Evolutionary conservation across 148 eudicot species (phyloP), one percentile per base, ranked within the genome.

Genomic region (Rhododendron molle): DNA sequence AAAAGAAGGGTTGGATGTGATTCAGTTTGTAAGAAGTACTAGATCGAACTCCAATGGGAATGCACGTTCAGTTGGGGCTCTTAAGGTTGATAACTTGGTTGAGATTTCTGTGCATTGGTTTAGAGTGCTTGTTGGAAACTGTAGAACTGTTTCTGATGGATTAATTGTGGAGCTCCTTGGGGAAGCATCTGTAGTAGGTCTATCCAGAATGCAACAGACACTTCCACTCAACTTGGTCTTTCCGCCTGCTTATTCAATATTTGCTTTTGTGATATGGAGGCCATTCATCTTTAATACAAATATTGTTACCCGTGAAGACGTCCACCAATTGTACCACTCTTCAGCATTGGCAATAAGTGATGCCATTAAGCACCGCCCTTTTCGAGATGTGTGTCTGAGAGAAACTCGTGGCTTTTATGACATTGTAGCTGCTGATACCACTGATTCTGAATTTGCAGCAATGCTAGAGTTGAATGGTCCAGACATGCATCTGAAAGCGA

Each of bases 111-210:
- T 93, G 44, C 96, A 93, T 86, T 95, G 96, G 98, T 97, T 94
- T 89, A 92, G 99, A 90, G 94, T 97, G 74, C 96, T 97, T 92
- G 92, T 97, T 71, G 99, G 99, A 46, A 97, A 97, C 87, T 97
- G 96, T 90, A 93, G 95, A 90, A 89, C 95, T 4, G 91, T 97
- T 80, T 93, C 90, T 77, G 98, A 97, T 85, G 98, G 99, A 81
- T 89, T 97, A 32, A 91, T 97, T 85, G 93, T 93, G 85, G 96
- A 94, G 82, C 98, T 97, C 86, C 93, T 97, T 23, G 99, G 99
- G 85, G 98, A 97, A 86, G 91, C 98, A 79, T 92, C 99, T 81
- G 84, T 97, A 67, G 86, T 94, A 71, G 95, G 98, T 87, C 89
- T 97, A 77, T 93, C 94, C 28, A 95, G 99, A 89, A 94, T 97